Conservation (phyloP, 2,329 filamentous ascomycete genomes). For the Fusarium oligoseptatum region DNA sequence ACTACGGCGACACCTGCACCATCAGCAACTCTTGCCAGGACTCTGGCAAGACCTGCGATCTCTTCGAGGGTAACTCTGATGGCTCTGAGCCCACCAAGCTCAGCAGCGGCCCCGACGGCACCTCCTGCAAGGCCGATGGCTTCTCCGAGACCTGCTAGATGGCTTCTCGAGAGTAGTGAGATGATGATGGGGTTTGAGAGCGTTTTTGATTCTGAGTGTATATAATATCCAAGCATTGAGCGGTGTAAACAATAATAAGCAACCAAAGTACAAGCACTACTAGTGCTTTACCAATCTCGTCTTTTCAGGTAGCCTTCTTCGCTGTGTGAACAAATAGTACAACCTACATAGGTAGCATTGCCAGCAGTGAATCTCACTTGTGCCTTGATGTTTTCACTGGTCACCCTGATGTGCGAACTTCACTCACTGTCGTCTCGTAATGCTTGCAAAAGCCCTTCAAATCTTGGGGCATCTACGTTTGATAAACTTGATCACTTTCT, state of each 20-base stretch:
- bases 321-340: background rate
- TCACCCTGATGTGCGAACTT: background rate
- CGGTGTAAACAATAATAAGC: background rate
- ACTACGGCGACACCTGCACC: slow-evolving; percentile 44
- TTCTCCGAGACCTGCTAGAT: slow-evolving; percentile 35
- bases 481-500: background rate
- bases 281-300: background rate
- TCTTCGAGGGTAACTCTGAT: slow-evolving; percentile 34
- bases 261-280: background rate
- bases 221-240: slow-evolving; percentile 8
- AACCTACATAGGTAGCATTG: background rate
- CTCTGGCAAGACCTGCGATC: slow-evolving; percentile 37
- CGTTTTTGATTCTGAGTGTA: slow-evolving; percentile 6
- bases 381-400: background rate
- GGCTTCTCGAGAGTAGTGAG: background rate
- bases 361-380: background rate
- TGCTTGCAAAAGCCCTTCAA: no score
- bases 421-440: background rate
- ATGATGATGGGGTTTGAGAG: background rate
- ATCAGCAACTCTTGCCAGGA: slow-evolving; percentile 41
- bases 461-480: background rate
- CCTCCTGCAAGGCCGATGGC: slow-evolving; percentile 29
- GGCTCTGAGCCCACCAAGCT: slow-evolving; percentile 38
- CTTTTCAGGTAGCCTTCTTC: background rate
- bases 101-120: slow-evolving; percentile 34